Evolutionary conservation across 129 eudicot genomes (phyloP), one percentile per base, ranked within the genome.

Genomic region (Artemisia argyi): DNA sequence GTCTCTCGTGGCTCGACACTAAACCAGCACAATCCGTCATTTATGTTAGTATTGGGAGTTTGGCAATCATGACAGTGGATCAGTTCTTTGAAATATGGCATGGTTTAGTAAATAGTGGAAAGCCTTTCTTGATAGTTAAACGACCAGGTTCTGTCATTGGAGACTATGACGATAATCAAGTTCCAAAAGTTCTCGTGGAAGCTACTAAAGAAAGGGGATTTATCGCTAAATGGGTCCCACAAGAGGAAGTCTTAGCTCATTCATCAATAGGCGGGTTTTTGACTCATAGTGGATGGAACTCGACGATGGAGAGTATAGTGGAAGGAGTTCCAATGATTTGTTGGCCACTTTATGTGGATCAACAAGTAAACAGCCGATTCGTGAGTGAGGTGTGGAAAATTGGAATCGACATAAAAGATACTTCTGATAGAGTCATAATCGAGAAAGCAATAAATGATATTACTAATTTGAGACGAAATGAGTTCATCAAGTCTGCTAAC

Each of bases 261-360:
- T 69, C 65, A 5, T 84, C 88, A 0, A 64, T 86, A 4, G 84
- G 88, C 1, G 88, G 78, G 49, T 86, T 86, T 57, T 64, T 86
- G 15, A 86, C 89, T 0, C 92, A 87, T 5, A 78, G 81, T 44
- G 92, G 92, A 17, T 87, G 88, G 92, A 87, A 87, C 79, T 80
- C 86, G 30, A 86, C 91, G 0, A 13, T 83, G 18, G 91, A 86
- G 80, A 83, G 91, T 73, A 67, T 86, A 19, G 67, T 46, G 42
- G 87, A 72, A 10, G 83, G 85, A 4, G 85, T 86, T 14, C 91
- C 87, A 8, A 86, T 86, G 91, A 42, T 80, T n/a, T 83, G 83
- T 63, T 86, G 85, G 91, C 87, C 91, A 1, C 58, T 54, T 18
- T 14, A 77, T n/a, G 76, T 55, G 8, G 91, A 86, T 57, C 91